Conservation (phyloP, 2,329 filamentous ascomycete genomes). For the Monilinia fructicola region DNA sequence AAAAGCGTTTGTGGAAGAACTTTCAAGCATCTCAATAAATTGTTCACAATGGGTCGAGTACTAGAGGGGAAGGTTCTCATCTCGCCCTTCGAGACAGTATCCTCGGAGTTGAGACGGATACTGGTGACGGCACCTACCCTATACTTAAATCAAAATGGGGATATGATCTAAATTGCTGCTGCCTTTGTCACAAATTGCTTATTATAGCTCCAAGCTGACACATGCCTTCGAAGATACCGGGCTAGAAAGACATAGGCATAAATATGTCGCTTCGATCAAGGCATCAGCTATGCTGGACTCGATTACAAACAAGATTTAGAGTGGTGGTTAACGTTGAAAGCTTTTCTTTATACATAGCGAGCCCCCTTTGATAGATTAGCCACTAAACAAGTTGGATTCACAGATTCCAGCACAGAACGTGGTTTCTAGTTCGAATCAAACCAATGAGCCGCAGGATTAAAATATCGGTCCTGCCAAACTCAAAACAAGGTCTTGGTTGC, state of each 20-base stretch:
- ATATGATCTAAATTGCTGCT: no score
- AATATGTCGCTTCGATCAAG: no score
- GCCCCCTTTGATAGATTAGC: no score
- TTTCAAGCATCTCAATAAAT: slow-evolving; percentile 43
- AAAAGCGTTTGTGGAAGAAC: slow-evolving; percentile 39
- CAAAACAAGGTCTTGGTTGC: slow-evolving; percentile 35
- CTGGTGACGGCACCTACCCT: no score
- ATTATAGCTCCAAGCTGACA: no score
- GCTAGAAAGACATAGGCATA: no score
- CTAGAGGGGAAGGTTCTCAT: slow-evolving; percentile 37
- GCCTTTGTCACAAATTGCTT: no score
- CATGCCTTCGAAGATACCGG: no score
- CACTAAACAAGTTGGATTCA: neutral
- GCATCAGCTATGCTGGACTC: slow-evolving; percentile 35
- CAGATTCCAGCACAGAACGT: neutral
- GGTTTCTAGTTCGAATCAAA: neutral
- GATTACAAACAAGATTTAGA: neutral
- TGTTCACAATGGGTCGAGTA: no score
- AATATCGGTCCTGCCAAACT: slow-evolving; percentile 38
- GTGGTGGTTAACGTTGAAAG: neutral
- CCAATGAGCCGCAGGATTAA: slow-evolving; percentile 5
- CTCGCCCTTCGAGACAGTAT: slow-evolving; percentile 34
- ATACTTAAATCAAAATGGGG: no score
- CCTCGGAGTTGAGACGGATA: no score
- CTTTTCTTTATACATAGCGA: no score